phyloP scores from a whole-genome alignment of 2,329 filamentous ascomycete species.

The Sodiomyces alkalinus region DNA sequence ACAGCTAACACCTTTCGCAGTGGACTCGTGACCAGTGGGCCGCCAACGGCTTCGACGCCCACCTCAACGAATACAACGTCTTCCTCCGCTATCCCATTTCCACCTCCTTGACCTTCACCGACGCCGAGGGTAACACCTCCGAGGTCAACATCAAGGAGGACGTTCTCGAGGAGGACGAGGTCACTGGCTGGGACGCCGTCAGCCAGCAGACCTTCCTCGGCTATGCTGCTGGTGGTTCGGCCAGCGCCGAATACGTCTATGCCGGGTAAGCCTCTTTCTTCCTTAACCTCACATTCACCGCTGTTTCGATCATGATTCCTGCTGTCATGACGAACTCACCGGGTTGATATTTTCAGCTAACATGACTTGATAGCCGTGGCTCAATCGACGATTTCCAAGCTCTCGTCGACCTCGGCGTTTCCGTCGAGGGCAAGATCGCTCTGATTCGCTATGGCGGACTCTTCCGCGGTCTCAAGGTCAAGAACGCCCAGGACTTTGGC shows the following conservation, averaged over 20 bases:
- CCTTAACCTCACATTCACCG: constrained; percentile 1
- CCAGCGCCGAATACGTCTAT: constrained; percentile 60
- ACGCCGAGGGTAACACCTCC: constrained; percentile 30
- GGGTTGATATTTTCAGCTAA: too few species aligned
- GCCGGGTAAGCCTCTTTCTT: constrained; percentile 36
- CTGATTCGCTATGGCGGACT: constrained; percentile 61
- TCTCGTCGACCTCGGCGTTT: constrained; percentile 50
- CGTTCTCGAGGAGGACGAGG: constrained; percentile 57
- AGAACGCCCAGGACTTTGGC: constrained; percentile 64
- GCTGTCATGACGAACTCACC: too few species aligned
- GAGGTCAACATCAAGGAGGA: constrained; percentile 60
- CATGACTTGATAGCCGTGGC: constrained; percentile 29
- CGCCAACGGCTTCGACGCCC: constrained; percentile 18
- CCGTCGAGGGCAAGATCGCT: constrained; percentile 62
- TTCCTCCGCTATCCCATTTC: constrained; percentile 46
- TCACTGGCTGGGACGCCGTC: constrained; percentile 45
- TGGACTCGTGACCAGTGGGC: constrained; percentile 22
- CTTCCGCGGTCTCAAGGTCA: constrained; percentile 72
- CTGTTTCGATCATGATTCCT: too few species aligned
- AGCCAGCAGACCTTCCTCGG: constrained; percentile 70
- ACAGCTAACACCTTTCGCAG: too few species aligned
- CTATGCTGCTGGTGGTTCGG: constrained; percentile 66
- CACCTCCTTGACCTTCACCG: constrained; percentile 29
- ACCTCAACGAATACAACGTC: constrained; percentile 34
- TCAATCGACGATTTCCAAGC: constrained; percentile 61